phyloP scores from a whole-genome alignment of 306 rosid genomes.

The Acacia crassicarpa region DNA sequence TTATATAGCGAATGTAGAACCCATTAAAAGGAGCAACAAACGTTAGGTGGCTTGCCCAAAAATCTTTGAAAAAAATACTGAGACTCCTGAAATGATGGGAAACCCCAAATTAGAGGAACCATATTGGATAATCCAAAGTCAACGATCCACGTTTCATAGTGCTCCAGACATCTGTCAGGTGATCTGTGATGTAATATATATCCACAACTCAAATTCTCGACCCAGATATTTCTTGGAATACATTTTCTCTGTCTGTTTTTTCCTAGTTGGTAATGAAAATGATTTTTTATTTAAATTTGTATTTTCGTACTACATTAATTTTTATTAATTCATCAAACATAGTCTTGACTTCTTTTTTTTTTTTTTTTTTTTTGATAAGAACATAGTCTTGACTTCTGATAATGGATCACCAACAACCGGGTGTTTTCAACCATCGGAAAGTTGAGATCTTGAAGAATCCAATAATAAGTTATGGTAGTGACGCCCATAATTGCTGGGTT shows the following conservation, averaged over 20 bases:
- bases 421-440: background rate
- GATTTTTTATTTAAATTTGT: too few species aligned
- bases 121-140: constrained; percentile 30
- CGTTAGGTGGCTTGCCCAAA: constrained; percentile 32
- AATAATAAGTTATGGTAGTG: background rate
- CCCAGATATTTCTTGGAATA: background rate
- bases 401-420: background rate
- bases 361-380: too few species aligned
- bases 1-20: background rate
- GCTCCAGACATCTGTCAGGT: background rate
- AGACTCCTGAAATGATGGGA: constrained; percentile 11
- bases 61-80: background rate
- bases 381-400: background rate
- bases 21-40: constrained; percentile 31
- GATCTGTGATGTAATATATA: background rate
- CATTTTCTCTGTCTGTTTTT: background rate
- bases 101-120: constrained; percentile 18
- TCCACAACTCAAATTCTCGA: background rate
- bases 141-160: constrained; percentile 10
- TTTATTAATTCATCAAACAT: background rate
- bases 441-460: background rate
- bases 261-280: too few species aligned
- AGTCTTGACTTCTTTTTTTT: background rate
- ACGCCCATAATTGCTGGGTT: background rate
- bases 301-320: background rate